phyloP scores from a whole-genome alignment of 805 yeast species.

The Saccharomycopsis sp. region DNA sequence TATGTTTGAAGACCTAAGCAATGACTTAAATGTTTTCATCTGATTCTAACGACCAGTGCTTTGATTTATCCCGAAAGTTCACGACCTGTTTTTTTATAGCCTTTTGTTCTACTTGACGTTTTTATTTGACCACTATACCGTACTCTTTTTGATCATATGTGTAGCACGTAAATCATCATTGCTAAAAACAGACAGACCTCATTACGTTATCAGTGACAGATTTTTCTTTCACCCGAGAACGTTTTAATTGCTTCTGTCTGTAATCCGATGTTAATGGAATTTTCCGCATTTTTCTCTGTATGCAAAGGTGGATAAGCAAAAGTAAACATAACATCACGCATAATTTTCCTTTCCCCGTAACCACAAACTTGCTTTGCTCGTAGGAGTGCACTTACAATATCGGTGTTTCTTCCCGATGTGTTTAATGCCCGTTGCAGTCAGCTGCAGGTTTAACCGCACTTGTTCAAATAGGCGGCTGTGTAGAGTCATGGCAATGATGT shows the following conservation, averaged over 20 bases:
- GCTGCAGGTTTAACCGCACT: too few species aligned
- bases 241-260: not conserved
- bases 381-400: too few species aligned
- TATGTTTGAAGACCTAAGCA: conserved; percentile 1
- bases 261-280: not conserved
- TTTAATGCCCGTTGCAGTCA: too few species aligned
- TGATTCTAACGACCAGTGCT: not conserved
- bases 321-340: not conserved
- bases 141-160: too few species aligned
- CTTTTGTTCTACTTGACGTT: not conserved
- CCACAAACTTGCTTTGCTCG: too few species aligned
- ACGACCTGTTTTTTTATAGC: not conserved
- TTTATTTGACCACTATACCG: not conserved
- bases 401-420: too few species aligned
- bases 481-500: not conserved
- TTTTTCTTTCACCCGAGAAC: not conserved
- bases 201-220: too few species aligned
- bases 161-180: too few species aligned
- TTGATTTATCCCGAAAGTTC: not conserved
- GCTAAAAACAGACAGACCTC: too few species aligned
- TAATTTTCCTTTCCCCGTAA: too few species aligned
- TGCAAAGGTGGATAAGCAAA: not conserved
- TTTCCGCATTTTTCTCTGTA: not conserved
- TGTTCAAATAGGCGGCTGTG: too few species aligned
- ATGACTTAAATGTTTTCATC: conserved; percentile 1